A percentile compares a stretch with the other conserved stretches of the same genome.
Conservation (phyloP, 2,329 filamentous ascomycete species). For the Colletotrichum tropicale region DNA sequence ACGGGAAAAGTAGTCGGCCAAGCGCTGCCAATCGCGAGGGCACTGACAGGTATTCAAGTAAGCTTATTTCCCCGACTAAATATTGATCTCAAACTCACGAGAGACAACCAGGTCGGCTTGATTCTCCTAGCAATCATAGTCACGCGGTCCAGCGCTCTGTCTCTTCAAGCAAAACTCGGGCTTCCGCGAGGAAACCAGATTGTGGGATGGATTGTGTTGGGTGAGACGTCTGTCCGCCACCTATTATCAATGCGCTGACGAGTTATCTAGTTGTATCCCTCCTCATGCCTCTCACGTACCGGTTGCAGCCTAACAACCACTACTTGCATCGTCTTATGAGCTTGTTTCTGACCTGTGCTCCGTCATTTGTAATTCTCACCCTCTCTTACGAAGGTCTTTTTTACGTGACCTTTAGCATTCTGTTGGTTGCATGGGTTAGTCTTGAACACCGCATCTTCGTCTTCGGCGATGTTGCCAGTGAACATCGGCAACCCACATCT, state of each 20-base stretch:
- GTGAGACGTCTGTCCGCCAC: conserved; percentile 47
- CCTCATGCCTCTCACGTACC: conserved; percentile 80
- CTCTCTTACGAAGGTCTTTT: conserved; percentile 98
- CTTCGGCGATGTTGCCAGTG: not conserved
- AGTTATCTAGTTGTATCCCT: conserved; percentile 70
- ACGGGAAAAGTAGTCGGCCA: not conserved
- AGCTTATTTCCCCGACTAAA: conserved; percentile 20
- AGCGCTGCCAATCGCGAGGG: conserved; percentile 50
- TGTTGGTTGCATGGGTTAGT: conserved; percentile 87
- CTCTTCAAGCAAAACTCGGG: conserved; percentile 83
- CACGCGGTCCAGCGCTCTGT: conserved; percentile 84
- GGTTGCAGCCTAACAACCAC: conserved; percentile 79
- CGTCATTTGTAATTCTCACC: conserved; percentile 92
- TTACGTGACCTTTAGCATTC: conserved; percentile 86
- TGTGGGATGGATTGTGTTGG: conserved; percentile 80
- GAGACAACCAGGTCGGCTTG: conserved; percentile 66
- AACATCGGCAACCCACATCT: not conserved
- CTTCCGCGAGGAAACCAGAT: conserved; percentile 87
- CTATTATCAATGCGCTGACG: not conserved
- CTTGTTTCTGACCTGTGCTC: conserved; percentile 91
- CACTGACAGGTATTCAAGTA: conserved; percentile 71
- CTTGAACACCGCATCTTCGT: conserved; percentile 75
- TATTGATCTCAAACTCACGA: conserved; percentile 13
- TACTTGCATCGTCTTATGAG: conserved; percentile 90
- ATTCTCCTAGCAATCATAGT: conserved; percentile 82